Evolutionary conservation across 1,284 basidiomycete genomes (phyloP), one percentile per base, ranked within the genome.

Genomic region (Cryptococcus wingfieldii): DNA sequence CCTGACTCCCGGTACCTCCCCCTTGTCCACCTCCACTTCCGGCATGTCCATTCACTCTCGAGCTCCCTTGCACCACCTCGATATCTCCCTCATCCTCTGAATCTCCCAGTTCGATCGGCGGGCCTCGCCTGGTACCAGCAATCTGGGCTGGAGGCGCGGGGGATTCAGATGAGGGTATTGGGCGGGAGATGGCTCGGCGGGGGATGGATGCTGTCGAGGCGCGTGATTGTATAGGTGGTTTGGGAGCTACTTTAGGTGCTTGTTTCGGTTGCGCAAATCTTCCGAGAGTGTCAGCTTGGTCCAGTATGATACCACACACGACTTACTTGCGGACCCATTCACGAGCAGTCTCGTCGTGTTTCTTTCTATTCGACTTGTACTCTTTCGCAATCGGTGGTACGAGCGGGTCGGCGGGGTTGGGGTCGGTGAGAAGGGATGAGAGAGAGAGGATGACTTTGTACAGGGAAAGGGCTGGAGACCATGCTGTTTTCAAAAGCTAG

Each of bases 261-360:
- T 16, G 8, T 49, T 34, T 49, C 9, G 48, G 48, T 39, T 18
- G 50, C 6, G 23, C 47, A 60, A 28, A 61, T 56, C 46, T 51
- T 12, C 25, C 42, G 43, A 53, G 34, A 28, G 44, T 28, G 13
- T 47, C 31, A 46, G 13, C 27, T 41, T n/a, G 16, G 13, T n/a
- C n/a, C 23, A 27, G 12, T 9, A 28, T 49, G 25, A 41, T 13
- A 14, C 19, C 16, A 39, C 18, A 10, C 3, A 27, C 37, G 31
- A 83, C 90, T 72, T 71, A 94, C 90, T 89, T 89, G 83, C 89
- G 85, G 71, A 90, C 90, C 90, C 92, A 95, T 80, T 95, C 90
- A 76, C 89, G 82, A 27, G 93, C 94, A 14, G 88, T 95, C 60
- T 87, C 84, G 78, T 96, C 93, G 74, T 96, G 96, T 70, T 89